Percentiles rank a stretch among this genome's conserved stretches.
Conservation (phyloP, 2,329 filamentous ascomycete genomes). For the Conoideocrella luteorostrata region DNA sequence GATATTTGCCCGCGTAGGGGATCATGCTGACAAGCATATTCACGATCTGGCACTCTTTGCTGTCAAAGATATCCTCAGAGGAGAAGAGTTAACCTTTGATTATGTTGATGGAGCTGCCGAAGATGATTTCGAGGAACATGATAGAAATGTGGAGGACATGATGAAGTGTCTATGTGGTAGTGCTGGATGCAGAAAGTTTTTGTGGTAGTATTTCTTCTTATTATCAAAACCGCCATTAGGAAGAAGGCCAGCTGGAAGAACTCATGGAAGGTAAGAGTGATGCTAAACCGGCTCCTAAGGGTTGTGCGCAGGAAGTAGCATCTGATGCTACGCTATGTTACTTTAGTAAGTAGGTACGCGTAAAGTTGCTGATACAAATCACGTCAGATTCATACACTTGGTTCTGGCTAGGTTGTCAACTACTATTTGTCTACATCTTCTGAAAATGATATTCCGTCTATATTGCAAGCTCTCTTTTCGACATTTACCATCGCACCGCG, state of each 20-base stretch:
- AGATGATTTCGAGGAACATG: conserved; percentile 36
- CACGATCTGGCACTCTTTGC: conserved; percentile 77
- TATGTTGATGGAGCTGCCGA: conserved; percentile 62
- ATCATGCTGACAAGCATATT: conserved; percentile 65
- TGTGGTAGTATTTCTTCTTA: conserved; percentile 59
- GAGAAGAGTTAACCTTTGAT: conserved; percentile 72
- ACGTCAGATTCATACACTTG: no score
- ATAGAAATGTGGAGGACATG: conserved; percentile 44
- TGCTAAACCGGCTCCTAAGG: no score
- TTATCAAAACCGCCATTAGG: no score
- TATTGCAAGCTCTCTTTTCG: no score
- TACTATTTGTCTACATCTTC: no score
- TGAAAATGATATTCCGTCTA: no score
- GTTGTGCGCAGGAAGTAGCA: no score
- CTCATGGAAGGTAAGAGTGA: conserved; percentile 22
- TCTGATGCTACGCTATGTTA: no score
- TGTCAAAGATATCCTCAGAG: conserved; percentile 54
- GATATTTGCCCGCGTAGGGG: conserved; percentile 73
- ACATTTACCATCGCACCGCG: no score
- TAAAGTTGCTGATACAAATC: no score
- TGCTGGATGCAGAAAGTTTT: conserved; percentile 58
- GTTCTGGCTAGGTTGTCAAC: no score
- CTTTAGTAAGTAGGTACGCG: no score
- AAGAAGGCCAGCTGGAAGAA: conserved; percentile 21
- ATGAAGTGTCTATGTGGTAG: conserved; percentile 57